A percentile compares a stretch with the other conserved stretches of the same genome.
Evolutionary conservation across 2,329 filamentous ascomycete genomes (phyloP).

Genomic region (Thielaviopsis cerberus): DNA sequence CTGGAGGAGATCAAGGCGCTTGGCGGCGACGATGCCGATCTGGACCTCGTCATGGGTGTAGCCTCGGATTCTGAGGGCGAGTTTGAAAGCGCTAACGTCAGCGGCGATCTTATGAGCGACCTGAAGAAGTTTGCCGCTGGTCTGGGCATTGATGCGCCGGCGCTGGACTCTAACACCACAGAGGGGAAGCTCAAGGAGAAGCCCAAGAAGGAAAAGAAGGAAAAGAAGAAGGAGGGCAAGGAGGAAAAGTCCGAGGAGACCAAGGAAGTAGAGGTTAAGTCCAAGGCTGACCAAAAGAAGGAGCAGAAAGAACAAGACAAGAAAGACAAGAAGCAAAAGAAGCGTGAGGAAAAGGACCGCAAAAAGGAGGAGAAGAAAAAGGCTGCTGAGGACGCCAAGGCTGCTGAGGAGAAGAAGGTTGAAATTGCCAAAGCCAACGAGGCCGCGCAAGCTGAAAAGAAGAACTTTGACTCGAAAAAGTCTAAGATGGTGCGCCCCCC

Average conservation of each 20-base stretch:
- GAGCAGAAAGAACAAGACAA: conserved; percentile 18
- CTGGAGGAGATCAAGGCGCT: conserved; percentile 46
- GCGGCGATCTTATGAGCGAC: conserved; percentile 1
- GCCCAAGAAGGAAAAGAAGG: conserved; percentile 6
- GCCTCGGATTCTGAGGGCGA: conserved; percentile 24
- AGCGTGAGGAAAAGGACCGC: conserved; percentile 7
- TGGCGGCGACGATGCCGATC: conserved; percentile 45
- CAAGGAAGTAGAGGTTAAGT: no score
- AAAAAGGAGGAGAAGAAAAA: conserved; percentile 10
- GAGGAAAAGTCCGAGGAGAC: conserved; percentile 21
- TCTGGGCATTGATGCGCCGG: conserved; percentile 9
- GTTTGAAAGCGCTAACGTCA: conserved; percentile 16
- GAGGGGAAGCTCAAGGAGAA: not conserved
- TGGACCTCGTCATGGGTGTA: conserved; percentile 39
- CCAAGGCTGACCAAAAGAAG: conserved; percentile 16
- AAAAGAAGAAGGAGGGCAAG: conserved; percentile 21
- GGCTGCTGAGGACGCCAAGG: conserved; percentile 12
- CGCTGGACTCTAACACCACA: not conserved
- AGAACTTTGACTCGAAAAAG: conserved; percentile 17
- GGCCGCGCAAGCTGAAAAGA: conserved; percentile 18
- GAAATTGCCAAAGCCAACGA: conserved; percentile 18
- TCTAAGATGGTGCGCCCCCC: conserved; percentile 20
- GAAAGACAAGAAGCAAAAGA: conserved; percentile 17
- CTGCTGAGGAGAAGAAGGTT: conserved; percentile 15
- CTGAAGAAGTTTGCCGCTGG: conserved; percentile 8